Evolutionary conservation across 1,284 basidiomycete genomes (phyloP).

Genomic region (Trametes sp.): DNA sequence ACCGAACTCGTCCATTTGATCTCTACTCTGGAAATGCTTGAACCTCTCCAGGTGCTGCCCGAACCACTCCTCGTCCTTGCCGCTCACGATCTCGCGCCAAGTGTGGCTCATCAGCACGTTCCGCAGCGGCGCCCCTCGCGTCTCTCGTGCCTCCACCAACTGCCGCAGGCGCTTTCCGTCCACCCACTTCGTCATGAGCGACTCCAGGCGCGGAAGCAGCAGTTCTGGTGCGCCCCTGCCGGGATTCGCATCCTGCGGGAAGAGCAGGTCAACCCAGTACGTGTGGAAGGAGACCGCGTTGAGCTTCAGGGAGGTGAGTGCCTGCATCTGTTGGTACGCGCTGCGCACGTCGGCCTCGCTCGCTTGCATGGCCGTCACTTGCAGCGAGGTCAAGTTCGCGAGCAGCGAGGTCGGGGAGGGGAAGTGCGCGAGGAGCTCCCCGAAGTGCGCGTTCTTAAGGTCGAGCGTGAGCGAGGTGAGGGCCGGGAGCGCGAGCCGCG

Average conservation of each 20-base stretch:
- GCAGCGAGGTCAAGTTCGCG: slow-evolving; percentile 50
- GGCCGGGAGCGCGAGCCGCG: slow-evolving; percentile 53
- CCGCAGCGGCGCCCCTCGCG: slow-evolving; percentile 49
- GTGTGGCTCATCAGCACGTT: slow-evolving; percentile 52
- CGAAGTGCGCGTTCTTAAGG: slow-evolving; percentile 57
- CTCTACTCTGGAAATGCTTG: slow-evolving; percentile 36
- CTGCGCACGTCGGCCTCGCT: slow-evolving; percentile 43
- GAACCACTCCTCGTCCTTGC: slow-evolving; percentile 34
- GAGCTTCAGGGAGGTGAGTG: slow-evolving; percentile 53
- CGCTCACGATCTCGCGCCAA: slow-evolving; percentile 29
- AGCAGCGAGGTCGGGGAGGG: slow-evolving; percentile 41
- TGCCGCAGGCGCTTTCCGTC: slow-evolving; percentile 48
- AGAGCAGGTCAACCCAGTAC: slow-evolving; percentile 51
- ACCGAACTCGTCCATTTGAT: too few species aligned
- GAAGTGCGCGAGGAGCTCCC: slow-evolving; percentile 53
- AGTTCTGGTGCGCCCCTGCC: slow-evolving; percentile 6
- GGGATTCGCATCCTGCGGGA: slow-evolving; percentile 7
- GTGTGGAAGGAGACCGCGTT: slow-evolving; percentile 47
- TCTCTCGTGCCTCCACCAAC: slow-evolving; percentile 54
- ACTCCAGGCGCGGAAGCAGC: slow-evolving; percentile 49
- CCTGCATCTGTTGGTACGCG: slow-evolving; percentile 47
- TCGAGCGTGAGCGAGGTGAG: slow-evolving; percentile 55
- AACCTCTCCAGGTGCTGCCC: slow-evolving; percentile 30
- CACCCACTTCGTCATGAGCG: slow-evolving; percentile 54
- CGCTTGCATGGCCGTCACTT: slow-evolving; percentile 56